A percentile compares a stretch with the other conserved stretches of the same genome.
phyloP scores from a whole-genome alignment of 768 basidiomycete genomes.

The Suillus fuscotomentosus region DNA sequence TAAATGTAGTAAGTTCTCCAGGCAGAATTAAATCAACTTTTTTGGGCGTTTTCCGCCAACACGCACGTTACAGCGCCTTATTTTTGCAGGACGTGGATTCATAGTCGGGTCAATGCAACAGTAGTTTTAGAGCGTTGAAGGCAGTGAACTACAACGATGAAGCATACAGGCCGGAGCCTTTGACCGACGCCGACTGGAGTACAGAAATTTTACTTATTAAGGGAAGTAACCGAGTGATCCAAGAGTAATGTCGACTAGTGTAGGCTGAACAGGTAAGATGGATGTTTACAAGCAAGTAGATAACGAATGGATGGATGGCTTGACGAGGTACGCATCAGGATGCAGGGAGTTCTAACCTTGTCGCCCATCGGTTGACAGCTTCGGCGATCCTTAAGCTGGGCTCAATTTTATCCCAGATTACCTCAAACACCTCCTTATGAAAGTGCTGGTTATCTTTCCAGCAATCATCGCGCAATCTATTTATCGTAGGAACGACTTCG shows the following conservation, averaged over 20 bases:
- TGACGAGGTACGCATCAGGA: background rate
- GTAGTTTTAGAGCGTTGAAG: background rate
- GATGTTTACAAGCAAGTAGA: background rate
- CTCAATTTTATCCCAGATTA: background rate
- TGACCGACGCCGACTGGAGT: background rate
- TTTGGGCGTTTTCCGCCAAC: background rate
- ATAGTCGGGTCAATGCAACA: background rate
- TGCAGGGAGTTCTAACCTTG: background rate
- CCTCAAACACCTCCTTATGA: background rate
- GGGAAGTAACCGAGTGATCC: background rate
- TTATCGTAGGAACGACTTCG: background rate
- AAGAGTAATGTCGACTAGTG: background rate
- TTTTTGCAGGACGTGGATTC: conserved; percentile 11
- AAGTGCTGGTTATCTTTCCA: background rate
- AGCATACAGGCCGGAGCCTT: background rate
- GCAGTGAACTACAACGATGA: background rate
- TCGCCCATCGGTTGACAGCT: background rate
- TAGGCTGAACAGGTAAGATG: background rate
- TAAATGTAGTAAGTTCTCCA: background rate
- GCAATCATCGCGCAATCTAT: background rate
- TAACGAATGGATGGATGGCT: background rate
- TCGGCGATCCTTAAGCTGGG: background rate
- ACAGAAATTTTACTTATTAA: background rate
- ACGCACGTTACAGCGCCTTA: conserved; percentile 31
- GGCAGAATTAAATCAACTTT: background rate